Evolutionary conservation across 2,329 filamentous ascomycete species (phyloP).

Genomic region (Calonectria montana): DNA sequence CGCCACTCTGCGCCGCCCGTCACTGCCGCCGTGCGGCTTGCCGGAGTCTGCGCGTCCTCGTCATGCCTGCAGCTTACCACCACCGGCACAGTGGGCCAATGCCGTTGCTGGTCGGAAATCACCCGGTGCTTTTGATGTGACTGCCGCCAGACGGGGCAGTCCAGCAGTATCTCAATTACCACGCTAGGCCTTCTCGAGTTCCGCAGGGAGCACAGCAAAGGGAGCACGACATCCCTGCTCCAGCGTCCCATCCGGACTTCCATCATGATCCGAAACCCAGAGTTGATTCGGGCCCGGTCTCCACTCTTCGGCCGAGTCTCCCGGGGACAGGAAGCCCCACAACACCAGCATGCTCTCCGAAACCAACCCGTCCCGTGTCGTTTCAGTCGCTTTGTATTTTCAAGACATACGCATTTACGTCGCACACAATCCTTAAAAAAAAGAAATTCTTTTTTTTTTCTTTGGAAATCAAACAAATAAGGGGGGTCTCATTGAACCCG

Average conservation of each 20-base stretch:
- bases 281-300: conserved; percentile 12
- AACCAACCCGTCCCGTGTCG: not conserved
- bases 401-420: not conserved
- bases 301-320: conserved; percentile 9
- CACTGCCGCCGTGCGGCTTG: not conserved
- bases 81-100: conserved; percentile 7
- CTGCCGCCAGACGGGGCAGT: not conserved
- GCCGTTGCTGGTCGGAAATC: conserved; percentile 6
- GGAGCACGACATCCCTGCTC: not conserved
- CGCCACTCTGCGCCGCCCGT: not conserved
- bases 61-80: conserved; percentile 29
- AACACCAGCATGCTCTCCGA: not conserved
- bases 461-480: conserved; percentile 10
- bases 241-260: not conserved
- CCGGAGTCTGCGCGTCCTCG: conserved; percentile 26
- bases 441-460: no score
- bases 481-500: conserved; percentile 14
- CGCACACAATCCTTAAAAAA: no score
- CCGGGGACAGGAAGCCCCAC: not conserved
- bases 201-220: not conserved
- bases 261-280: not conserved
- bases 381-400: not conserved
- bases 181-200: not conserved
- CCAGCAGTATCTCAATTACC: not conserved
- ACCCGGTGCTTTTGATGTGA: not conserved